A percentile compares a stretch with the other conserved stretches of the same genome.
Evolutionary conservation across 768 basidiomycete genomes (phyloP).

Genomic region (Panus rudis): DNA sequence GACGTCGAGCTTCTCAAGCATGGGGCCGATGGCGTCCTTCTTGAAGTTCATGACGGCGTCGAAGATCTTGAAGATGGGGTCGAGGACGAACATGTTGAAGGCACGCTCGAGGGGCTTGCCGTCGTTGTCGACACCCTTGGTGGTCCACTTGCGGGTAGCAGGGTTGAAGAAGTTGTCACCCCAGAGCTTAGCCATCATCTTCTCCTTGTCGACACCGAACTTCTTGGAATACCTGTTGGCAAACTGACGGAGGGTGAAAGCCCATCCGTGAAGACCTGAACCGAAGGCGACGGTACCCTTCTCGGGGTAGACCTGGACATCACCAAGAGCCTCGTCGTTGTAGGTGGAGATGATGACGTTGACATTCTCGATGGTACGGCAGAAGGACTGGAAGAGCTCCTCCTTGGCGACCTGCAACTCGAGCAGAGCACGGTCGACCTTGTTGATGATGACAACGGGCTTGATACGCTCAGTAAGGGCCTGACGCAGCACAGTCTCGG

Average conservation of each 20-base stretch:
- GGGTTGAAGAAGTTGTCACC: constrained; percentile 99
- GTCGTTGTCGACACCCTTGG: constrained; percentile 63
- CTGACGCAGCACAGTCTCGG: constrained; percentile 98
- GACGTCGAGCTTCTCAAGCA: constrained; percentile 96
- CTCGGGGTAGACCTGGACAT: constrained; percentile 98
- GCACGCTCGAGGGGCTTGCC: constrained; percentile 95
- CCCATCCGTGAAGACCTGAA: constrained; percentile 99
- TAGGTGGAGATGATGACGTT: constrained; percentile 99
- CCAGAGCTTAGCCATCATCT: constrained; percentile 98
- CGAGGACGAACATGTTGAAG: constrained; percentile 97
- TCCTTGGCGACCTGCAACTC: constrained; percentile 98
- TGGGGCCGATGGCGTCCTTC: constrained; percentile 75
- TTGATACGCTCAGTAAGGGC: constrained; percentile 98
- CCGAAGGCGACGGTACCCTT: constrained; percentile 98
- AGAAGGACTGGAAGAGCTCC: constrained; percentile 95
- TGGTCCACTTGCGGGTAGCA: constrained; percentile 92
- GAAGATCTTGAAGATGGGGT: constrained; percentile 98
- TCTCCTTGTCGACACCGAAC: constrained; percentile 97
- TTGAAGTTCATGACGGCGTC: constrained; percentile 99
- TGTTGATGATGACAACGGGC: constrained; percentile 99
- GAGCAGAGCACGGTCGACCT: constrained; percentile 98
- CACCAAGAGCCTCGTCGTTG: constrained; percentile 88
- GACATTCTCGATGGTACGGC: constrained; percentile 92
- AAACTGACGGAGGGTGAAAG: constrained; percentile 97
- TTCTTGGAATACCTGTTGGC: constrained; percentile 93